A percentile compares a stretch with the other conserved stretches of the same genome.
phyloP scores from a whole-genome alignment of 768 basidiomycete genomes.

The Tephrocybe sp. region DNA sequence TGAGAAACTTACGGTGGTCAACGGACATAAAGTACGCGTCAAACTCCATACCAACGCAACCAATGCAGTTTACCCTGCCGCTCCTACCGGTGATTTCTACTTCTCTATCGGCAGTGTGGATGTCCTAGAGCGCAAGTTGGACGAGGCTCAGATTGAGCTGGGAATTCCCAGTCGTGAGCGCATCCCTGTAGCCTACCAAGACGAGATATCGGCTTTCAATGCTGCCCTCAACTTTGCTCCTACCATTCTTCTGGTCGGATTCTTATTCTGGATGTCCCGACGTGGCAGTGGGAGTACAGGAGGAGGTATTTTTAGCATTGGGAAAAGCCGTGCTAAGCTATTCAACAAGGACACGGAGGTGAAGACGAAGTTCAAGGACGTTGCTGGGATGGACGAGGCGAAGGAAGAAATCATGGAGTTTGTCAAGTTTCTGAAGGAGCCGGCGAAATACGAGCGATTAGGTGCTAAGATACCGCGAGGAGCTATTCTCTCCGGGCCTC shows the following conservation, averaged over 20 bases:
- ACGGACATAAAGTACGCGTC: constrained; percentile 86
- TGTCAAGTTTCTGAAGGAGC: constrained; percentile 97
- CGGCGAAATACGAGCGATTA: constrained; percentile 88
- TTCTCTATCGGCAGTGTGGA: constrained; percentile 99
- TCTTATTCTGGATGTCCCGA: constrained; percentile 85
- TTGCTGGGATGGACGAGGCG: constrained; percentile 99
- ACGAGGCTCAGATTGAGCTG: constrained; percentile 90
- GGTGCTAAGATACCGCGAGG: constrained; percentile 98
- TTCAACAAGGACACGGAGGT: constrained; percentile 98
- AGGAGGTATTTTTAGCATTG: constrained; percentile 95
- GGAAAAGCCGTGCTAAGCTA: constrained; percentile 90
- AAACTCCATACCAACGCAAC: constrained; percentile 90
- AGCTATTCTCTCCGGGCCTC: constrained; percentile 92
- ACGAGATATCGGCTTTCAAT: constrained; percentile 83
- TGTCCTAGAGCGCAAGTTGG: constrained; percentile 91
- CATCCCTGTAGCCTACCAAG: constrained; percentile 95
- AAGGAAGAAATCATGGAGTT: constrained; percentile 99
- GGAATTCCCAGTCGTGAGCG: constrained; percentile 90
- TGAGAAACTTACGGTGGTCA: constrained; percentile 89
- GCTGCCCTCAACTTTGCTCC: constrained; percentile 90
- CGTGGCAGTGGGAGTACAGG: constrained; percentile 64
- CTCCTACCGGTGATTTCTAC: constrained; percentile 67
- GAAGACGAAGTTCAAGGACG: constrained; percentile 90
- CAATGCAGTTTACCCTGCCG: constrained; percentile 68
- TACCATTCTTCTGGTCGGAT: constrained; percentile 87